phyloP scores from a whole-genome alignment of 2,329 filamentous ascomycete species.

The Periconia sp. region DNA sequence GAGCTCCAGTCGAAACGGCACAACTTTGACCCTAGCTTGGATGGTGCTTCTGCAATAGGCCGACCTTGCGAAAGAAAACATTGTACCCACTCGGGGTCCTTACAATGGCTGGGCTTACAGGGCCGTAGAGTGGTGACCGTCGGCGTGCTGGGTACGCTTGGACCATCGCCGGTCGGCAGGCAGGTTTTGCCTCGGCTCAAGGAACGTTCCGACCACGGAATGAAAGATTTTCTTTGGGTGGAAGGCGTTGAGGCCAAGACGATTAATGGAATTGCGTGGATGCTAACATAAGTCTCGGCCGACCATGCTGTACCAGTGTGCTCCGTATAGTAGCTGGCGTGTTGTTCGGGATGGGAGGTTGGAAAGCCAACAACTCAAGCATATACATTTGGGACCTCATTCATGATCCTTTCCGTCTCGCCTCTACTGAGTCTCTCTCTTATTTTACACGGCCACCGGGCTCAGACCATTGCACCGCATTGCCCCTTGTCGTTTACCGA shows the following conservation, averaged over 20 bases:
- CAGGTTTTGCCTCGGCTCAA: conserved; percentile 10
- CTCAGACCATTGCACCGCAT: too few species aligned
- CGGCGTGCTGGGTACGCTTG: conserved; percentile 6
- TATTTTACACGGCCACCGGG: too few species aligned
- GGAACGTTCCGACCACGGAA: conserved; percentile 5
- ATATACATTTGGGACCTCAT: too few species aligned
- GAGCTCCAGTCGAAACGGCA: conserved; percentile 11
- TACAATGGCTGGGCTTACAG: not conserved
- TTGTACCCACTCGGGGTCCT: conserved; percentile 2
- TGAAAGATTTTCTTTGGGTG: conserved; percentile 1
- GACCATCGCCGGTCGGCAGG: not conserved
- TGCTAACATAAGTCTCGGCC: not conserved
- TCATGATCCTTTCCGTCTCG: too few species aligned
- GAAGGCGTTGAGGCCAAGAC: not conserved
- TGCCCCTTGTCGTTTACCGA: too few species aligned
- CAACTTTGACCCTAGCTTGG: conserved; percentile 6
- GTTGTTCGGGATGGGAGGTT: too few species aligned
- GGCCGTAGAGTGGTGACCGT: conserved; percentile 2
- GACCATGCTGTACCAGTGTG: conserved; percentile 5
- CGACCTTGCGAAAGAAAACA: conserved; percentile 19
- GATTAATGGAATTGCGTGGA: not conserved
- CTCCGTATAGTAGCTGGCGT: too few species aligned
- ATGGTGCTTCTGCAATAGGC: conserved; percentile 13
- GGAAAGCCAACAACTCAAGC: too few species aligned
- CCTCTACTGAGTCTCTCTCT: too few species aligned